Conservation (phyloP, 805 yeast species). For the Candida rishiriensis region DNA sequence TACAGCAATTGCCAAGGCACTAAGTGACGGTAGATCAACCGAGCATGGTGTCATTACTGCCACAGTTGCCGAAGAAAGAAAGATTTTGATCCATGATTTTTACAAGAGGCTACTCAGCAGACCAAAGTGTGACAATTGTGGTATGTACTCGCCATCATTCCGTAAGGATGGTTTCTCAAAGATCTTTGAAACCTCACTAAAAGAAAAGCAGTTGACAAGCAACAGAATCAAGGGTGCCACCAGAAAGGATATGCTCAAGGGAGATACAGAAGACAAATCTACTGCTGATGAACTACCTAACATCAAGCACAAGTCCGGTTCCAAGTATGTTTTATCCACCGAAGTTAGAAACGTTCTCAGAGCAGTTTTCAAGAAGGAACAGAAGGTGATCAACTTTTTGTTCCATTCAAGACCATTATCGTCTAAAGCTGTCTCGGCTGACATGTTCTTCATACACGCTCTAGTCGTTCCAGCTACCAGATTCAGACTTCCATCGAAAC, state of each 20-base stretch:
- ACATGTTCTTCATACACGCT: slow-evolving; percentile 84
- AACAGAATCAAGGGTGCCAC: slow-evolving; percentile 77
- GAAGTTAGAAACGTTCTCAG: slow-evolving; percentile 80
- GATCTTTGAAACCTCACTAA: slow-evolving; percentile 82
- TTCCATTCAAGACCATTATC: slow-evolving; percentile 77
- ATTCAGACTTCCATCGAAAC: slow-evolving; percentile 92
- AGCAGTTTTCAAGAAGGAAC: slow-evolving; percentile 72
- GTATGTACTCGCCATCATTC: slow-evolving; percentile 89
- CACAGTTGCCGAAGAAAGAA: slow-evolving; percentile 83
- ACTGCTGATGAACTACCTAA: slow-evolving; percentile 37
- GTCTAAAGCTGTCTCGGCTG: slow-evolving; percentile 51
- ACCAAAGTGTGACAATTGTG: slow-evolving; percentile 92
- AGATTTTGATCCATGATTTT: slow-evolving; percentile 62
- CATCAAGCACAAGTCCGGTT: slow-evolving; percentile 61
- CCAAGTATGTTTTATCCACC: slow-evolving; percentile 81
- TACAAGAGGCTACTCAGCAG: slow-evolving; percentile 69
- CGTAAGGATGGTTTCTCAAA: slow-evolving; percentile 94
- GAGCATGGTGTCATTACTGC: slow-evolving; percentile 74
- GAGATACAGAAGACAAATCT: slow-evolving; percentile 15
- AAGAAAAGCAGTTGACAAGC: slow-evolving; percentile 74
- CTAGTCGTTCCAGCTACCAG: slow-evolving; percentile 95
- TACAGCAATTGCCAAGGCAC: slow-evolving; percentile 64
- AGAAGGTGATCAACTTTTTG: slow-evolving; percentile 57
- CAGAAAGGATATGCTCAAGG: slow-evolving; percentile 66
- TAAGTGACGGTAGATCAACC: slow-evolving; percentile 70